phyloP scores from a whole-genome alignment of 768 basidiomycete genomes.

The Phanerochaete sordida region DNA sequence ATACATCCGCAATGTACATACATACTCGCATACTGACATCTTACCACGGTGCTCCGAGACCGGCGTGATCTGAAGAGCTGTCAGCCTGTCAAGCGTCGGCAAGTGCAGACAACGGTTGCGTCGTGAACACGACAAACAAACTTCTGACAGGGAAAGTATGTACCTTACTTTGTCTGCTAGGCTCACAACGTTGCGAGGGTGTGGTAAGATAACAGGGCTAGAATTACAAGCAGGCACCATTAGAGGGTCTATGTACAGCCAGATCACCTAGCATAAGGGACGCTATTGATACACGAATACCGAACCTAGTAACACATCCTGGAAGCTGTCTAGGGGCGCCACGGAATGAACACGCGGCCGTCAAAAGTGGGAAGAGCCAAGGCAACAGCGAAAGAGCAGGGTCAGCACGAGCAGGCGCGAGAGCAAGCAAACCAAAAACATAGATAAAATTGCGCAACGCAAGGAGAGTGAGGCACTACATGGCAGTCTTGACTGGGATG shows the following conservation, averaged over 20 bases:
- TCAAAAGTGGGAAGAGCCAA: neutral
- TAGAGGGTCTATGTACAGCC: neutral
- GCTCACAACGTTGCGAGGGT: too few relatives aligned
- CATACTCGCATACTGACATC: neutral
- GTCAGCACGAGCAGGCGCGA: too few relatives aligned
- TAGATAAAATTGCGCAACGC: neutral
- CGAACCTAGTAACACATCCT: neutral
- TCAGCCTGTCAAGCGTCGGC: too few relatives aligned
- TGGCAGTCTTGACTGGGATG: neutral
- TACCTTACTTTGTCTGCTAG: too few relatives aligned
- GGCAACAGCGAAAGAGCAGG: neutral
- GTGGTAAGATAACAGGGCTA: neutral
- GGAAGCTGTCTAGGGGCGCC: neutral
- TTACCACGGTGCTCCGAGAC: too few relatives aligned
- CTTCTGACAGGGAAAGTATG: too few relatives aligned
- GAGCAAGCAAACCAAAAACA: neutral
- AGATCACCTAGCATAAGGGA: neutral
- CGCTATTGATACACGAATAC: neutral
- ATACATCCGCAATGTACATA: neutral
- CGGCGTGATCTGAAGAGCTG: too few relatives aligned
- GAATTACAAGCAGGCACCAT: neutral
- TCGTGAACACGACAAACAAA: too few relatives aligned
- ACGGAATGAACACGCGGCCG: neutral
- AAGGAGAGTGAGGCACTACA: neutral
- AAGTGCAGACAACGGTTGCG: too few relatives aligned